Evolutionary conservation across 1,139 yeast species (phyloP), one percentile per base, ranked within the genome.

Genomic region (Debaryomycetaceae sp.): DNA sequence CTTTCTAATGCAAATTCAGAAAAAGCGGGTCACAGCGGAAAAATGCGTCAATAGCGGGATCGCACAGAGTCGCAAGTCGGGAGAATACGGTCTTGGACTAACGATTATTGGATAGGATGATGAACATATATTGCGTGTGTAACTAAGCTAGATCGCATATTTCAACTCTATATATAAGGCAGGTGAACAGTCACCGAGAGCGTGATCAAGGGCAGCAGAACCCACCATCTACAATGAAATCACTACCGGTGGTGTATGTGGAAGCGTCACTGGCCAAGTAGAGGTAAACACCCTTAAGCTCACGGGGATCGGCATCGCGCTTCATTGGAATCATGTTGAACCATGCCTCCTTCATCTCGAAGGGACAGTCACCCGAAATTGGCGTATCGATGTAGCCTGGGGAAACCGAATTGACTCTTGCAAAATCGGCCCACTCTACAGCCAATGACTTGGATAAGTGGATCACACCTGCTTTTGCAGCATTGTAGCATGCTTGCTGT

Each of bases 311-410:
- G 34, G 67, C 69, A 58, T 69, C 71, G 61, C 76, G 65, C 14
- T 72, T 72, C 59, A 60, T 58, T 31, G 74, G 74, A 48, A 62
- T 65, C 52, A 68, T 58, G 33, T 61, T 54, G 57, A 66, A 64
- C 74, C 72, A 67, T 45, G 60, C 63, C 43, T 60, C 58, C 54
- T 66, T 62, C 46, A 59, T 57, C 20, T 65, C 66, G 20, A 54
- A 56, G 8, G 75, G 72, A 35, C 71, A 59, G 37, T 72, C 74
- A 59, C 72, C 80, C 38, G 81, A 66, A 51, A 80, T 75, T 38
- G 82, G 83, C 13, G 80, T 75, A 42, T 59, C 61, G 39, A 79
- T 76, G 58, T 80, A 80, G 20, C 84, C 84, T 4, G 84, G 84
- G 11, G 81, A 70, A 24, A 80, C 74, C 33, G 80, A 66, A 57